A percentile compares a stretch with the other conserved stretches of the same genome.
Conservation (phyloP, 805 yeast species). For the Monosporozyma siamensis region DNA sequence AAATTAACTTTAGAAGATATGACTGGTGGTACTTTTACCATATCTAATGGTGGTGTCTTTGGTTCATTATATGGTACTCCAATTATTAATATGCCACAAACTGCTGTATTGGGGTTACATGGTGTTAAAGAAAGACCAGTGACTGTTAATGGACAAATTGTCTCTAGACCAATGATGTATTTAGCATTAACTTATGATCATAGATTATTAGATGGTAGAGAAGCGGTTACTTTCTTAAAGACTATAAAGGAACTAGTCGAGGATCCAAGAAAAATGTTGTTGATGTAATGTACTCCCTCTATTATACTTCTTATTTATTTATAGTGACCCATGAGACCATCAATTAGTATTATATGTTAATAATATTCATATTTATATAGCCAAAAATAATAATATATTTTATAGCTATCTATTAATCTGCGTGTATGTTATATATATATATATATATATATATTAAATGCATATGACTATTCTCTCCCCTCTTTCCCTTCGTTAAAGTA, state of each 20-base stretch:
- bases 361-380: constrained; percentile 2
- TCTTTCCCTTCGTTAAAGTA: too few relatives aligned
- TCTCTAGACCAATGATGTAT: constrained; percentile 99
- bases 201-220: constrained; percentile 96
- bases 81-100: constrained; percentile 95
- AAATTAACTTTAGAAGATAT: constrained; percentile 94
- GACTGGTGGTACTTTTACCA: constrained; percentile 99
- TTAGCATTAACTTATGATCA: constrained; percentile 97
- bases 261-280: constrained; percentile 97
- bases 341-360: neutral
- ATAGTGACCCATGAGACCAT: too few relatives aligned
- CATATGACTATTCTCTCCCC: neutral
- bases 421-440: too few relatives aligned
- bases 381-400: too few relatives aligned
- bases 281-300: constrained; percentile 28
- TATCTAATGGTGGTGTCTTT: constrained; percentile 98
- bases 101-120: constrained; percentile 94
- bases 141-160: constrained; percentile 91
- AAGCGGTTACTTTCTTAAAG: constrained; percentile 94
- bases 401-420: too few relatives aligned
- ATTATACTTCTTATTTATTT: neutral
- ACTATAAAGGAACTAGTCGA: constrained; percentile 94
- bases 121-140: constrained; percentile 98
- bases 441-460: too few relatives aligned
- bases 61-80: constrained; percentile 98